Base-by-base conservation (phyloP, 1,139 yeast genomes). In the Yamadazyma trypodendri region DNA sequence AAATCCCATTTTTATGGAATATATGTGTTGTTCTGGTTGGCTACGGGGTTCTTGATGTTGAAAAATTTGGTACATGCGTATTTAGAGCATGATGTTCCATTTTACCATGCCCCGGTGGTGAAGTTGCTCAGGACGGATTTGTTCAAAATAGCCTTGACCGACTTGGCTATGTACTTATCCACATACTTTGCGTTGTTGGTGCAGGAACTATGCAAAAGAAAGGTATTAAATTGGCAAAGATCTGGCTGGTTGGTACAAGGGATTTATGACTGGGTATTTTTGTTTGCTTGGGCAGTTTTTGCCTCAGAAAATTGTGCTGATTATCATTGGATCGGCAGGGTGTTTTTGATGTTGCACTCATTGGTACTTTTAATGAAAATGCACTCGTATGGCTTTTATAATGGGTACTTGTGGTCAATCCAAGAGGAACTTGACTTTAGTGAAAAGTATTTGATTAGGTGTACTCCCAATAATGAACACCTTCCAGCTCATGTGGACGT, bases 361-460 rank as follows among this genome's bases (percentile, higher is more conserved):
- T 67, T 87, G 38, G 97, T 90, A 4, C 65, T 89, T 48, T 59
- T 90, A 46, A 90, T 90, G 97, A 90, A 90, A 56, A 84, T 83
- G 80, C 97, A 90, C 58, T 87, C 96, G 2, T 90, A 81, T 55
- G 87, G 86, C 1, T 87, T 83, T 52, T 90, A 81, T 63, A 89
- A 89, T 55, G 97, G 97, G 0, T 87, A 89, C 56, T 65, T 89
- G 39, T 87, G 95, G 92, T 65, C 61, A 18, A 75, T 84, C 23
- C 52, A 56, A 22, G 62, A 67, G n/a, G 95, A 86, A 49, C 63
- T 84, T 36, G 50, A 66, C 6, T 70, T 66, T 41, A 76, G 88
- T 7, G 64, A 52, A 50, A 50, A 18, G 39, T 65, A 53, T 40
- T 61, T 52, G 42, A 50, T 41, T 43, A 62, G 50, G 38, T 53